phyloP scores from a whole-genome alignment of 1,139 yeast species.

The Arxiozyma bovina region DNA sequence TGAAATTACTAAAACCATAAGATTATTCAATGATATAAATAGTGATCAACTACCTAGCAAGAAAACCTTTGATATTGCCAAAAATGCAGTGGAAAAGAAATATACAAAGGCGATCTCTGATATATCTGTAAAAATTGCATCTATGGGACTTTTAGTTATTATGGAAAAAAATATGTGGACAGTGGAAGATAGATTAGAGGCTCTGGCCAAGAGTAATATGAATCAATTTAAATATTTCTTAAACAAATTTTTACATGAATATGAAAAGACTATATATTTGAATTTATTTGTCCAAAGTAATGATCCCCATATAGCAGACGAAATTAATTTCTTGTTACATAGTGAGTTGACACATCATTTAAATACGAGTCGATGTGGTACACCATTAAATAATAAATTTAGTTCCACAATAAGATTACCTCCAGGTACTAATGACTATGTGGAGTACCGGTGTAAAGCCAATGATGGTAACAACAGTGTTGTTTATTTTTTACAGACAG shows the following conservation, averaged over 20 bases:
- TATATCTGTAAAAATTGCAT: constrained; percentile 38
- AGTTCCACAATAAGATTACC: constrained; percentile 31
- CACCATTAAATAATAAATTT: not conserved
- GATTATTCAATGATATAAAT: constrained; percentile 13
- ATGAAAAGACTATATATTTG: constrained; percentile 10
- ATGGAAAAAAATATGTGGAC: constrained; percentile 48
- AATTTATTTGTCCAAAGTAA: constrained; percentile 43
- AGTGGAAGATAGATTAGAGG: constrained; percentile 43
- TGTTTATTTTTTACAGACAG: constrained; percentile 48
- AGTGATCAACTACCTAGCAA: constrained; percentile 20
- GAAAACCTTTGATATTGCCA: constrained; percentile 36
- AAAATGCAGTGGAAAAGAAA: constrained; percentile 37
- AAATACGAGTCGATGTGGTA: constrained; percentile 2
- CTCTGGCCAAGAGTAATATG: constrained; percentile 50
- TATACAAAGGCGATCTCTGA: constrained; percentile 36
- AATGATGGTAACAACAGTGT: constrained; percentile 44
- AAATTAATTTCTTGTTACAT: constrained; percentile 20
- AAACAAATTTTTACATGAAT: constrained; percentile 20
- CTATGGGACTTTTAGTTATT: constrained; percentile 41
- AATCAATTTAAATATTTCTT: constrained; percentile 31
- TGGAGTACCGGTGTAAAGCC: constrained; percentile 29
- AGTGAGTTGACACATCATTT: constrained; percentile 16
- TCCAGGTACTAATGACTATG: constrained; percentile 33
- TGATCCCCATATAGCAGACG: constrained; percentile 30
- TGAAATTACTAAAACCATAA: constrained; percentile 13